phyloP scores from a whole-genome alignment of 83 land plant genomes.

The Thuja plicata region DNA sequence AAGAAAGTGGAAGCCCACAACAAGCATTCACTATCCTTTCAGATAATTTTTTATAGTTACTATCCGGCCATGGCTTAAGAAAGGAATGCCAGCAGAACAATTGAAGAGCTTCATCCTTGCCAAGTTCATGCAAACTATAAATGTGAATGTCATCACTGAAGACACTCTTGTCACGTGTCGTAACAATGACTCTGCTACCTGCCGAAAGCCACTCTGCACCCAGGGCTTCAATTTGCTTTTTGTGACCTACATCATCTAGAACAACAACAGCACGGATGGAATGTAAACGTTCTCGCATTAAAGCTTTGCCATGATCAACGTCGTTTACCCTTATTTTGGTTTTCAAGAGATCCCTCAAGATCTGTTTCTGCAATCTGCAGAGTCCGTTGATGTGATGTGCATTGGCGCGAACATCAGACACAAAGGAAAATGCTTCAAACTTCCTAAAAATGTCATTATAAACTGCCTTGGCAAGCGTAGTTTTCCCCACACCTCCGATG shows the following conservation, averaged over 20 bases:
- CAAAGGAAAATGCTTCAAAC: not conserved
- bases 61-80: not conserved
- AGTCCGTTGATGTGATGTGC: not conserved
- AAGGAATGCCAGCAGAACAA: conserved; percentile 4
- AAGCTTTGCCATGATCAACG: not conserved
- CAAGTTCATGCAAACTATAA: not conserved
- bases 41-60: not conserved
- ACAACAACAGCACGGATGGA: not conserved
- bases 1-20: not conserved
- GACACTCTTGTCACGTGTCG: not conserved
- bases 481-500: not conserved
- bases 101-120: conserved; percentile 2
- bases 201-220: not conserved
- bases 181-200: not conserved
- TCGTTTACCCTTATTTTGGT: not conserved
- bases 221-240: not conserved
- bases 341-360: not conserved
- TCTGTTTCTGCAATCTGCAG: not conserved
- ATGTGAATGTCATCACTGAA: not conserved
- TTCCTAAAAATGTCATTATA: not conserved
- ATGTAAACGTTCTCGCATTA: not conserved
- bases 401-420: not conserved
- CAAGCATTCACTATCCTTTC: not conserved
- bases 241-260: not conserved
- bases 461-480: not conserved